Percentiles rank a stretch among this genome's conserved stretches.
These are phyloP conservation scores for Coemansia erecta DNA, from an alignment of 192 early-diverging fungal species.

Conservation along the genomic window DNA sequence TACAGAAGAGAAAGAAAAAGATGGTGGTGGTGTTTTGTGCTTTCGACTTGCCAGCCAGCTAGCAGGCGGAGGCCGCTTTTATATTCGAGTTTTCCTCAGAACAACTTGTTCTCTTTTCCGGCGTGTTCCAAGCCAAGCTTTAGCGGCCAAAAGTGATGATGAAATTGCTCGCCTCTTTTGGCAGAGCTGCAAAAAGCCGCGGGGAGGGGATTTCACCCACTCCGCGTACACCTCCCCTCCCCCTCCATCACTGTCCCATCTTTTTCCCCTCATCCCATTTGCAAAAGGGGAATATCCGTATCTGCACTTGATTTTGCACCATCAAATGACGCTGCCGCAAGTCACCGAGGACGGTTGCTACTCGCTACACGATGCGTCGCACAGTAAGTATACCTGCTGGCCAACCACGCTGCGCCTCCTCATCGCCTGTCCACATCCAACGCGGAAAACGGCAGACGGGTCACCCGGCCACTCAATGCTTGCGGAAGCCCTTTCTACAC, in stretches of 20 bases:
- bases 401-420: neutral
- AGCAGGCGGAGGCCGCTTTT: neutral
- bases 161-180: too few species aligned
- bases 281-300: neutral
- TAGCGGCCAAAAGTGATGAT: too few species aligned
- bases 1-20: neutral
- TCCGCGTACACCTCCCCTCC: neutral
- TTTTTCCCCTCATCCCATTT: conserved; percentile 4
- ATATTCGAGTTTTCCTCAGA: neutral
- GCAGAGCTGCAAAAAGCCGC: too few species aligned
- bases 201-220: neutral
- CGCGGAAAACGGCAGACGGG: neutral
- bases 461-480: too few species aligned
- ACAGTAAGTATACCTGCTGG: too few species aligned
- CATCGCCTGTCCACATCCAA: neutral
- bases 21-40: neutral
- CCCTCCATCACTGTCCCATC: too few species aligned
- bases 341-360: too few species aligned
- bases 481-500: too few species aligned
- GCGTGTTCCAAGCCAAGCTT: too few species aligned
- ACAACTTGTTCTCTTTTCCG: neutral
- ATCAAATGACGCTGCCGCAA: neutral
- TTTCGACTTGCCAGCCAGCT: neutral
- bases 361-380: too few species aligned
- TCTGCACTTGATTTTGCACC: neutral